Evolutionary conservation across 257 asterid species (phyloP), one percentile per base, ranked within the genome.

Genomic region (Plantago major): DNA sequence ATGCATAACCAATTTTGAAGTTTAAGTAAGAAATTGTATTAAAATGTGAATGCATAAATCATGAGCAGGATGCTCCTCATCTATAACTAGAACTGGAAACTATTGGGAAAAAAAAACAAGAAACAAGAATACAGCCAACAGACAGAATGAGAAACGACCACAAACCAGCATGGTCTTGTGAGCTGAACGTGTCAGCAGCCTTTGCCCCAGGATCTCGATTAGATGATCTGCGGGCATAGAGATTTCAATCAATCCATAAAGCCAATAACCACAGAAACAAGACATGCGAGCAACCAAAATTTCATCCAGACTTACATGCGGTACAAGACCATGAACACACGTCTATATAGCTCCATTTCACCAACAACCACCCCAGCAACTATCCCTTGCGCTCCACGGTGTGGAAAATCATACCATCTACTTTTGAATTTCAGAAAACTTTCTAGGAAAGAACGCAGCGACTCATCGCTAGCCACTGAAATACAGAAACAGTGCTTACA

Each of bases 341-440:
- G 89, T 43, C 94, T 80, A 60, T 84, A 81, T n/a, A 93, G 86
- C 86, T 93, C 97, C 62, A 74, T 70, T 66, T 93, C 96, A 28
- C 96, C 96, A 58, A 87, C 82, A 60, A 93, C 70, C 60, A 87
- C 92, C 47, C 99, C 99, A 66, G 99, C 91, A 64, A 83, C 94
- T 37, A 58, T 72, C 60, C 89, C 92, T 49, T 68, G 73, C 37
- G 87, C 80, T 56, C 90, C 88, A 12, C 84, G 96, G 65, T 93
- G 77, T 0, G 97, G 97, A 65, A 93, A 89, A 79, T 93, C 99
- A 79, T 83, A 87, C 97, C 97, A 93, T 65, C 99, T 80, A 75
- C 89, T 84, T 83, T 91, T 84, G 67, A 81, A 89, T 77, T 84
- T 93, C 68, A 89, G 76, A 67, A 81, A 89, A 79, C 95, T 93